Evolutionary conservation across 2,329 filamentous ascomycete species (phyloP).

Genomic region (Taxawa tesnikishii): DNA sequence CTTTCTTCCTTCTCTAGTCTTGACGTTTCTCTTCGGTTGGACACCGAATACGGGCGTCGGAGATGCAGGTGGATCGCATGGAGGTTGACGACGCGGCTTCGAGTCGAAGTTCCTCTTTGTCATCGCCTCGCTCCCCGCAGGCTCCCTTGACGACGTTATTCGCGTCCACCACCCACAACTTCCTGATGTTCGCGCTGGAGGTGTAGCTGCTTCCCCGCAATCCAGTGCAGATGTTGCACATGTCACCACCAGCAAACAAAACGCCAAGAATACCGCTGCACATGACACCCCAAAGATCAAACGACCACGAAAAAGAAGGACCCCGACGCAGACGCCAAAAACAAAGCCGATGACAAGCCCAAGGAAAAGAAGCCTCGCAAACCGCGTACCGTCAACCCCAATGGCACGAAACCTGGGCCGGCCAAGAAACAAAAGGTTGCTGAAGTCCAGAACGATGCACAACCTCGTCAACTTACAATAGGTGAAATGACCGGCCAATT

Average conservation of each 20-base stretch:
- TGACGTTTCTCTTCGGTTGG: neutral
- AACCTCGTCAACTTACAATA: slow-evolving; percentile 26
- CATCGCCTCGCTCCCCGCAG: slow-evolving; percentile 9
- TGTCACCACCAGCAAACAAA: too few species aligned
- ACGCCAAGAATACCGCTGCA: slow-evolving; percentile 18
- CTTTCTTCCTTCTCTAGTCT: neutral
- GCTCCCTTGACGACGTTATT: slow-evolving; percentile 11
- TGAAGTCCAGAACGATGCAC: slow-evolving; percentile 10
- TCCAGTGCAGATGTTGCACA: slow-evolving; percentile 21
- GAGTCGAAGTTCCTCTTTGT: slow-evolving; percentile 4
- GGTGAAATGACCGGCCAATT: slow-evolving; percentile 25
- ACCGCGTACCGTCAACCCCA: slow-evolving; percentile 33
- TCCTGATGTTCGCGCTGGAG: slow-evolving; percentile 4
- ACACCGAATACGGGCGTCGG: neutral
- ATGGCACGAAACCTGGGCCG: slow-evolving; percentile 23
- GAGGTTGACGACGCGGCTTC: slow-evolving; percentile 1
- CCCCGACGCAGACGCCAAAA: slow-evolving; percentile 18
- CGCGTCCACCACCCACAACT: slow-evolving; percentile 8
- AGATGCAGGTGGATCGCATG: slow-evolving; percentile 1
- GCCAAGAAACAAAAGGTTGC: slow-evolving; percentile 36
- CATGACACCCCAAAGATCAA: slow-evolving; percentile 19
- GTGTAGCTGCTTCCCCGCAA: slow-evolving; percentile 4
- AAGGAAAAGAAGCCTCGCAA: slow-evolving; percentile 32
- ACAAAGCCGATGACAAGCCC: slow-evolving; percentile 27
- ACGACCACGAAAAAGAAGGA: slow-evolving; percentile 28